phyloP scores from a whole-genome alignment of 495 filamentous ascomycete species.

The Darksidea phi region DNA sequence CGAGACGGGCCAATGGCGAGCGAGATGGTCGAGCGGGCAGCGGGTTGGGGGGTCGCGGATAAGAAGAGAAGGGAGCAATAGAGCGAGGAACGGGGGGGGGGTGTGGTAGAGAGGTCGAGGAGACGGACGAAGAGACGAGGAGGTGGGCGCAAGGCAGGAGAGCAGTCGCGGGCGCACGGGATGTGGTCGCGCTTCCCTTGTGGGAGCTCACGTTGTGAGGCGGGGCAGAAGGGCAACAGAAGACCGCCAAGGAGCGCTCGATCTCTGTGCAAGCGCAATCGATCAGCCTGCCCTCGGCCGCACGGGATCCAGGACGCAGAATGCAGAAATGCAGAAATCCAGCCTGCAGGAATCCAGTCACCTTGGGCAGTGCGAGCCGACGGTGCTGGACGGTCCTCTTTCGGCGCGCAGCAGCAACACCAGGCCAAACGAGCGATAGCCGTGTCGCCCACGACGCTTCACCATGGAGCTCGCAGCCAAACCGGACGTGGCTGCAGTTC shows the following conservation, averaged over 20 bases:
- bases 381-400: constrained; percentile 1
- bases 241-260: constrained; percentile 22
- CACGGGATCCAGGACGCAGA: neutral
- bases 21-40: neutral
- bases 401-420: constrained; percentile 26
- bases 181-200: constrained; percentile 16
- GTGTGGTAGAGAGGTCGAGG: neutral
- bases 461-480: constrained; percentile 23
- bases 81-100: neutral
- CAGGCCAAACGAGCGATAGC: constrained; percentile 33
- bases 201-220: constrained; percentile 16
- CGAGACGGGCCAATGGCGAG: constrained; percentile 14
- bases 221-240: constrained; percentile 4
- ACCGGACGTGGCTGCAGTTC: constrained; percentile 34
- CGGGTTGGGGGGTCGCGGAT: neutral
- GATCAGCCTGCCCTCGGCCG: neutral
- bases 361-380: neutral
- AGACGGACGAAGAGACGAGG: neutral
- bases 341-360: neutral
- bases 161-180: constrained; percentile 19
- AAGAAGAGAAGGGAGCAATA: neutral
- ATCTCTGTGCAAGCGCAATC: constrained; percentile 11
- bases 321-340: no score
- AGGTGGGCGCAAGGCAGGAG: neutral
- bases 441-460: constrained; percentile 11